Base-by-base conservation (phyloP, 1,139 yeast species). In the Sugiyamaella xylanicola region DNA sequence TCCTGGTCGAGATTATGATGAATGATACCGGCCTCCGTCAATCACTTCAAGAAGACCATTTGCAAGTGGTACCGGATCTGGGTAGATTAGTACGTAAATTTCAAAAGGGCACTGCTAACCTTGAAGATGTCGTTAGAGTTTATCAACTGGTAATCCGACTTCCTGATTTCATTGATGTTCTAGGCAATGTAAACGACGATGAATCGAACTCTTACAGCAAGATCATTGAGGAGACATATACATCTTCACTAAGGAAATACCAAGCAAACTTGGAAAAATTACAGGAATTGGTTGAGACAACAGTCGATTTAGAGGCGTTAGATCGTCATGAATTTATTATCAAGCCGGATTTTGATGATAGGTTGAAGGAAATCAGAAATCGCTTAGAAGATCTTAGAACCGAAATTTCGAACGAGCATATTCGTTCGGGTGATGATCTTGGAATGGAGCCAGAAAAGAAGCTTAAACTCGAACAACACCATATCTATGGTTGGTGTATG, bases 401-500 rank as follows among this genome's bases (percentile, higher is more conserved):
- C 1, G 76, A 80, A 52, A 88, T 95, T 59, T 76, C 79, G 55
- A 70, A 75, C 1, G 79, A 84, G 51, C 96, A 91, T 66, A 68
- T 75, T 29, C 79, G 79, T 7, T 85, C 85, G 2, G 89, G 87
- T 1, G 87, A 85, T 21, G 95, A 87, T 62, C 78, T 93, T 48
- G 81, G 82, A 19, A 82, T 91, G 72, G 98, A 92, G 58, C 77
- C 86, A 3, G 96, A 89, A 57, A 90, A 89, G 72, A 91, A 91
- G 70, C 77, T 95, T 61, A 93, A 93, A 69, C 74, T 95, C 51
- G 99, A 93, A 67, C 83, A 87, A 54, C 97, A 92, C 67, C 86
- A 81, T 61, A 82, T 81, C 29, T 95, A 88, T 69, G 97, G 98
- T 11, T 92, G 96, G 95, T 90, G 97, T 68, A 82, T 92, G 77